A percentile compares a stretch with the other conserved stretches of the same genome.
Evolutionary conservation across 208 protist species (phyloP).

Genomic region (Vickermania spadyakhi): DNA sequence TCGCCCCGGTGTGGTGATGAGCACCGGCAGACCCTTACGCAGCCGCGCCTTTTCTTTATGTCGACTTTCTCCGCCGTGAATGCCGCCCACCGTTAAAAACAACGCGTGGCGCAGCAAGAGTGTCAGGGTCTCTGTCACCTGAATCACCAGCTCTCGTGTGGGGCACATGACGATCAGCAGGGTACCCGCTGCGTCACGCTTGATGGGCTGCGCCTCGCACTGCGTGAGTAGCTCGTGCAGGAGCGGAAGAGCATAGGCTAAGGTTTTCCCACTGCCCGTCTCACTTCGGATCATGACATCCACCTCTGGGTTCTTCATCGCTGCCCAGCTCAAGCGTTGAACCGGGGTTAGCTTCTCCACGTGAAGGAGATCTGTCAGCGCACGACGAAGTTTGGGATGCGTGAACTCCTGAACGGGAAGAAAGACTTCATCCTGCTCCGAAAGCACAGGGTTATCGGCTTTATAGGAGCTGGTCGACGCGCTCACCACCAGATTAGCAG

Average conservation of each 20-base stretch:
- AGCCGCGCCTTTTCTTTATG: conserved; percentile 85
- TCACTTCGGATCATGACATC: conserved; percentile 85
- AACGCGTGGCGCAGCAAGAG: conserved; percentile 68
- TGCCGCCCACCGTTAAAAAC: conserved; percentile 76
- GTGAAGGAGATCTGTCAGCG: conserved; percentile 46
- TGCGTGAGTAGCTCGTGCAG: conserved; percentile 87
- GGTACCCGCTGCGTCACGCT: conserved; percentile 49
- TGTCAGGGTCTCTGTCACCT: conserved; percentile 61
- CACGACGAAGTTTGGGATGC: conserved; percentile 58
- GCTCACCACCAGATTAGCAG: background rate
- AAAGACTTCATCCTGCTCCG: conserved; percentile 22
- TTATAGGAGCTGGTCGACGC: background rate
- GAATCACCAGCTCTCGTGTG: conserved; percentile 79
- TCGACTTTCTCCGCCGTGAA: conserved; percentile 71
- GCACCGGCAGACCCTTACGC: conserved; percentile 70
- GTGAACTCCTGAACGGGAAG: conserved; percentile 40
- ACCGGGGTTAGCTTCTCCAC: conserved; percentile 84
- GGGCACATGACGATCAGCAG: conserved; percentile 81
- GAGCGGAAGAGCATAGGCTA: conserved; percentile 90
- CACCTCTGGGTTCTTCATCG: conserved; percentile 58
- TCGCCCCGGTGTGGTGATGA: conserved; percentile 80
- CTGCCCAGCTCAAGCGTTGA: conserved; percentile 90
- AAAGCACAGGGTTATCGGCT: conserved; percentile 22
- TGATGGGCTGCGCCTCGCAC: conserved; percentile 61
- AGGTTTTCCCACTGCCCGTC: conserved; percentile 91